Conservation (phyloP, 164 flowering plant genomes). For the Magnolia changhungtana region DNA sequence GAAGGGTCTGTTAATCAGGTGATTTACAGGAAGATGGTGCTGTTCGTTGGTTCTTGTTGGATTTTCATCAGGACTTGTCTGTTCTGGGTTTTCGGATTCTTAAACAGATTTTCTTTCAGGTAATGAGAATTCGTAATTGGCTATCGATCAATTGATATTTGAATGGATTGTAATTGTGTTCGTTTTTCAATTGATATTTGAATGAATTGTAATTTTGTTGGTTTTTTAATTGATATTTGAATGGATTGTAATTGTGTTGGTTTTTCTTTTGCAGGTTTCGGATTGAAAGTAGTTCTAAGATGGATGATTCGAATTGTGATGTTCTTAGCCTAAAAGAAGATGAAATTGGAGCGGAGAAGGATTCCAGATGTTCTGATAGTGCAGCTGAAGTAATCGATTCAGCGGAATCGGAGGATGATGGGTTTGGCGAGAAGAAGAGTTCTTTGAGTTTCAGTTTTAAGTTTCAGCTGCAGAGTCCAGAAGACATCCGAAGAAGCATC, state of each 20-base stretch:
- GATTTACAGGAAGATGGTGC: slow-evolving; percentile 27
- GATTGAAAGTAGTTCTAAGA: slow-evolving; percentile 5
- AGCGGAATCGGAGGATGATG: slow-evolving; percentile 21
- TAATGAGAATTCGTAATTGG: background rate
- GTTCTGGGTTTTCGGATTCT: slow-evolving; percentile 25
- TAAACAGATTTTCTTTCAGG: slow-evolving; percentile 38
- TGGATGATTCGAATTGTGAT: slow-evolving; percentile 8
- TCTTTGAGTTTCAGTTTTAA: slow-evolving; percentile 38
- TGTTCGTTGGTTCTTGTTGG: slow-evolving; percentile 33
- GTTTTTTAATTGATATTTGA: background rate
- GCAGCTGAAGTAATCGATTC: slow-evolving; percentile 8
- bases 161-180: background rate
- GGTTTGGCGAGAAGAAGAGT: slow-evolving; percentile 33
- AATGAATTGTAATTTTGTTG: slow-evolving; percentile 2
- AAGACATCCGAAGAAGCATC: slow-evolving; percentile 32
- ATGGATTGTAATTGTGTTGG: background rate
- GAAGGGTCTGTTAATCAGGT: slow-evolving; percentile 15
- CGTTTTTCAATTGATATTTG: background rate
- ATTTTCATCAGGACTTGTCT: slow-evolving; percentile 23
- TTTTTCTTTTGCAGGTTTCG: slow-evolving; percentile 23
- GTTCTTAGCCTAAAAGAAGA: background rate
- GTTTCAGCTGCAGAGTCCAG: slow-evolving; percentile 48
- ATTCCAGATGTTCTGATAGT: background rate
- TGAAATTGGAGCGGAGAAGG: background rate
- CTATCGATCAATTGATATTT: background rate